Conservation (phyloP, 2,329 filamentous ascomycete genomes). For the Cadophora sp. region DNA sequence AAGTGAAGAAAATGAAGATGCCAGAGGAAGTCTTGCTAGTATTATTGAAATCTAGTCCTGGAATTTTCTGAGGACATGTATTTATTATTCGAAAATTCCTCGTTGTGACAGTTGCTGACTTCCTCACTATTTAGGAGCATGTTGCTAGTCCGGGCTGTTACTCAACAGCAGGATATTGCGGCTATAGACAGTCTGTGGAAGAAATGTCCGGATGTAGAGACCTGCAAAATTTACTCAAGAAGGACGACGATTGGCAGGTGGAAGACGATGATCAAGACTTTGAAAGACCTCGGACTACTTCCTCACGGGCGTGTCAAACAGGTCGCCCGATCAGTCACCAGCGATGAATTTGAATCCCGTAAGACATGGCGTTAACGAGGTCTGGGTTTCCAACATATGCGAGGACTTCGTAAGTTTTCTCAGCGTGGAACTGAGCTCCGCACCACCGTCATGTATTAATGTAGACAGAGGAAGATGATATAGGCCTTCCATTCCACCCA, state of each 20-base stretch:
- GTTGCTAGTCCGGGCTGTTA: slow-evolving; percentile 21
- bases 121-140: slow-evolving; percentile 4
- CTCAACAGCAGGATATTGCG: slow-evolving; percentile 10
- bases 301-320: slow-evolving; percentile 14
- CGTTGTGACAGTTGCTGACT: no score
- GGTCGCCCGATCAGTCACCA: slow-evolving; percentile 11
- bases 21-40: no score
- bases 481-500: slow-evolving; percentile 33
- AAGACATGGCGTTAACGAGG: slow-evolving; percentile 19
- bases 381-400: slow-evolving; percentile 10
- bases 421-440: background rate
- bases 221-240: slow-evolving; percentile 12
- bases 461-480: slow-evolving; percentile 18
- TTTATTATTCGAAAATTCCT: background rate
- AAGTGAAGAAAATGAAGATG: background rate
- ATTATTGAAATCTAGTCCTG: no score
- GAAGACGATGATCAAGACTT: slow-evolving; percentile 19
- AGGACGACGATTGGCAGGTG: slow-evolving; percentile 5
- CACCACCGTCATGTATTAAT: background rate
- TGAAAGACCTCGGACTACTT: slow-evolving; percentile 12
- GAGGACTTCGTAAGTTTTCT: slow-evolving; percentile 7
- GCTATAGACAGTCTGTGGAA: slow-evolving; percentile 2
- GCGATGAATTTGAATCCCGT: slow-evolving; percentile 2
- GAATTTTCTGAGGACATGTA: background rate
- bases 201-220: slow-evolving; percentile 25